Evolutionary conservation across 1,284 basidiomycete species (phyloP), one percentile per base, ranked within the genome.

Genomic region (Melampsora abietis-canadensis): DNA sequence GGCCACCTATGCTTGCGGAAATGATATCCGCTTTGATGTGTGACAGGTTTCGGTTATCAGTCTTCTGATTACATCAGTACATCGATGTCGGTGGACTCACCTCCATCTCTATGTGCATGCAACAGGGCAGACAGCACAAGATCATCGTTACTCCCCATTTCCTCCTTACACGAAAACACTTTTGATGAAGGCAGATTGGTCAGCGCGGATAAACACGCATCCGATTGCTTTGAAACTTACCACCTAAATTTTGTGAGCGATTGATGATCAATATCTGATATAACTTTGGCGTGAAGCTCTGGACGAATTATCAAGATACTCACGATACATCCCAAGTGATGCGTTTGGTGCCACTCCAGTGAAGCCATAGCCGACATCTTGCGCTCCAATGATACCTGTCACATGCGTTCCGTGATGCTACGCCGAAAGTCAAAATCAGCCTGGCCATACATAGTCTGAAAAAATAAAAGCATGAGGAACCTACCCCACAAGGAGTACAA

Each of bases 401-500:
- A 66, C 65, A 54, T 66, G 65, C 0, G 65, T 66, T 31, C 65
- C 65, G 46, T 66, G 65, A 54, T n/a, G 5, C 65, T 66, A n/a
- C 12, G 21, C 31, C n/a, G 4, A 15, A 37, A 24, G n/a, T 54
- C 14, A 54, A 54, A 12, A n/a, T 54, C 51, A 54, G n/a, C 40
- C 40, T 44, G 10, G 14, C 40, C 12, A 44, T 44, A 12, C 40
- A 15, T 15, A 30, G 2, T 7, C 8, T 24, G 17, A 27, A 15
- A 37, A 15, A n/a, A n/a, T n/a, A n/a, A 37, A n/a, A 24, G 30
- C 8, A 24, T 59, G 47, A 17, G 54, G 40, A 34, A 44, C 73
- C 30, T 19, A 75, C 72, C 40, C 64, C 65, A 54, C 72, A 75
- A 59, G 65, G 21, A 4, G 72, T 67, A 30, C 72, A 75, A 14